Percentiles rank a stretch among this genome's conserved stretches.
Conservation (phyloP, 192 early-diverging fungal species). For the Funneliformis geosporum region DNA sequence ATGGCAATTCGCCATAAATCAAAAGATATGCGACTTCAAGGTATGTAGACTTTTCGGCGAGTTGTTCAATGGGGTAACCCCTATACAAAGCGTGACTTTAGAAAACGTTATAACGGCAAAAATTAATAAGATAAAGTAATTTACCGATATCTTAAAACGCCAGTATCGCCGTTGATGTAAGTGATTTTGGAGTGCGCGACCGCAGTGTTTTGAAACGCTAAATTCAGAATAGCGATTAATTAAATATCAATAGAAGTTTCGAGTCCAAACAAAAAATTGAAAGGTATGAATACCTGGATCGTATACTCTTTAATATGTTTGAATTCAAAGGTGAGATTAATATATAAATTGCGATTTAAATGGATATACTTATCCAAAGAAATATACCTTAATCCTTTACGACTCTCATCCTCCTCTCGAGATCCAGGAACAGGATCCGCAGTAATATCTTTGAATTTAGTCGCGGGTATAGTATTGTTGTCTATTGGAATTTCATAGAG, state of each 20-base stretch:
- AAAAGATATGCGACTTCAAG: slow-evolving; percentile 70
- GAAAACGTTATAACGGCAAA: neutral
- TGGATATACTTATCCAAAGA: neutral
- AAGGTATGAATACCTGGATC: slow-evolving; percentile 35
- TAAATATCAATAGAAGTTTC: too few species aligned
- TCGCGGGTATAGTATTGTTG: slow-evolving; percentile 49
- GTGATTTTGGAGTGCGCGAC: slow-evolving; percentile 63
- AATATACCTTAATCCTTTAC: slow-evolving; percentile 30
- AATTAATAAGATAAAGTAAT: neutral
- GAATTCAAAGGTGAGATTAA: neutral
- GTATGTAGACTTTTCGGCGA: slow-evolving; percentile 64
- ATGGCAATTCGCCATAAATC: slow-evolving; percentile 63
- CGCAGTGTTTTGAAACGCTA: slow-evolving; percentile 64
- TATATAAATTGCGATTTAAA: neutral
- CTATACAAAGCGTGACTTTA: slow-evolving; percentile 21
- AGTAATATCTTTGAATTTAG: slow-evolving; percentile 43
- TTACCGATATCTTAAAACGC: slow-evolving; percentile 57
- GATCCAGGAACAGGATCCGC: neutral
- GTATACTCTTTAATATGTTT: slow-evolving; percentile 15
- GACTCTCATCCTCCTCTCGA: slow-evolving; percentile 32
- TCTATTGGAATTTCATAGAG: slow-evolving; percentile 53
- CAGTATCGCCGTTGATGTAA: slow-evolving; percentile 69
- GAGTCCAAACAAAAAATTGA: neutral
- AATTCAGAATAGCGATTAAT: neutral
- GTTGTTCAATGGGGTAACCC: slow-evolving; percentile 68